Conservation (phyloP, 2,329 filamentous ascomycete genomes). For the Aureobasidium mangrovei region DNA sequence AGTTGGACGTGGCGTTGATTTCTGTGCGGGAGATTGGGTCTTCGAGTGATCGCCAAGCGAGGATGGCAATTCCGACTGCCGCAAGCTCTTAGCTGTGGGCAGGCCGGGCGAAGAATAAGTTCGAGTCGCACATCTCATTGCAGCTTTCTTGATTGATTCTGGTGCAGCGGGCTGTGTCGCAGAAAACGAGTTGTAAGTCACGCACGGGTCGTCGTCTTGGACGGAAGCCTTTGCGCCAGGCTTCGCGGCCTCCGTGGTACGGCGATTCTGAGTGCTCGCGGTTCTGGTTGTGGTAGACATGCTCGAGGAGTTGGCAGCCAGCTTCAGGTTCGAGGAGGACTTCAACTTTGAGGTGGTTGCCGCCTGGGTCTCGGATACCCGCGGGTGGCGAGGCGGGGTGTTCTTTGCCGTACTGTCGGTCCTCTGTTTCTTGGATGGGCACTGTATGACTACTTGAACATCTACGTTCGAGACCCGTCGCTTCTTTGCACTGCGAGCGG, state of each 20-base stretch:
- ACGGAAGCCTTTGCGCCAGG: no score
- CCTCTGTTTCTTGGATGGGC: conserved; percentile 6
- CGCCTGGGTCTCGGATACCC: background rate
- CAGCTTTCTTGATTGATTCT: no score
- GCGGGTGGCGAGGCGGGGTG: background rate
- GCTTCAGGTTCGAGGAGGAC: background rate
- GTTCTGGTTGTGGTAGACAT: background rate
- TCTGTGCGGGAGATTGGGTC: background rate
- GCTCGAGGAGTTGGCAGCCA: background rate
- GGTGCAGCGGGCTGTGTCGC: background rate
- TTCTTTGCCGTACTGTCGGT: background rate
- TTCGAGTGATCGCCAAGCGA: background rate
- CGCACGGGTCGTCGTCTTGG: background rate
- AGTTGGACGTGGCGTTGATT: background rate
- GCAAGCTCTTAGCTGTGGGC: background rate
- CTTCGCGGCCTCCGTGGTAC: background rate
- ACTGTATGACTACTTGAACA: background rate
- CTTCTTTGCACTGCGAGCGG: background rate
- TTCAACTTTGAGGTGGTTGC: background rate
- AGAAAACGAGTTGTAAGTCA: background rate
- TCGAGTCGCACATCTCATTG: background rate
- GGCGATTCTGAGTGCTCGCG: background rate
- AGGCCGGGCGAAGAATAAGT: background rate
- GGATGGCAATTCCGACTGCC: background rate
- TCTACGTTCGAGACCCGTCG: background rate